A percentile compares a stretch with the other conserved stretches of the same genome.
Evolutionary conservation across 768 basidiomycete genomes (phyloP).

Genomic region (Crepidotus variabilis): DNA sequence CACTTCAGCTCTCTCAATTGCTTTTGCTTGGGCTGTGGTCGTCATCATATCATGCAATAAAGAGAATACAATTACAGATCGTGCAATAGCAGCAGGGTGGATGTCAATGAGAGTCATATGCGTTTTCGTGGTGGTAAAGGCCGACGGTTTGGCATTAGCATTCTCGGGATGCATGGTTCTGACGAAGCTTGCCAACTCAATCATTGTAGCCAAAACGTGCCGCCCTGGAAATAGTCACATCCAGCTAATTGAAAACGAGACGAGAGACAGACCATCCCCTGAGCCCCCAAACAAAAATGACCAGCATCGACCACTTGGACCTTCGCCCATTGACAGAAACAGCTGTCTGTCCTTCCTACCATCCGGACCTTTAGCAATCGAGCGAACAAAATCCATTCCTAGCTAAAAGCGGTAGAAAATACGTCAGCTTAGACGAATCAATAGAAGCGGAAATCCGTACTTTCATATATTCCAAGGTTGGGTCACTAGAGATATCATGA

Average conservation of each 20-base stretch:
- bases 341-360: neutral
- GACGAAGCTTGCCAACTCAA: slow-evolving; percentile 11
- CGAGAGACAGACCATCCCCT: slow-evolving; percentile 16
- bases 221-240: slow-evolving; percentile 10
- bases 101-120: slow-evolving; percentile 21
- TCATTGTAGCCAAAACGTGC: slow-evolving; percentile 18
- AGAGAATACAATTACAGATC: slow-evolving; percentile 15
- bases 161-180: neutral
- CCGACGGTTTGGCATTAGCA: neutral
- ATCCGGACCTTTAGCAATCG: neutral
- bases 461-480: neutral
- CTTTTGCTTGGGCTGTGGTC: neutral
- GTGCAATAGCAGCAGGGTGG: slow-evolving; percentile 19
- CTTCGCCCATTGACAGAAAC: neutral
- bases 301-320: neutral
- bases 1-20: slow-evolving; percentile 4
- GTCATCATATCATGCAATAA: slow-evolving; percentile 11
- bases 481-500: neutral
- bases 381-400: neutral
- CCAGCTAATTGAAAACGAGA: neutral
- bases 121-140: neutral
- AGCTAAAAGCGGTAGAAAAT: neutral
- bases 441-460: neutral
- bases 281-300: slow-evolving; percentile 21
- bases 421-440: neutral